phyloP scores from a whole-genome alignment of 345 rosid genomes.

The Pelargonium nanum region DNA sequence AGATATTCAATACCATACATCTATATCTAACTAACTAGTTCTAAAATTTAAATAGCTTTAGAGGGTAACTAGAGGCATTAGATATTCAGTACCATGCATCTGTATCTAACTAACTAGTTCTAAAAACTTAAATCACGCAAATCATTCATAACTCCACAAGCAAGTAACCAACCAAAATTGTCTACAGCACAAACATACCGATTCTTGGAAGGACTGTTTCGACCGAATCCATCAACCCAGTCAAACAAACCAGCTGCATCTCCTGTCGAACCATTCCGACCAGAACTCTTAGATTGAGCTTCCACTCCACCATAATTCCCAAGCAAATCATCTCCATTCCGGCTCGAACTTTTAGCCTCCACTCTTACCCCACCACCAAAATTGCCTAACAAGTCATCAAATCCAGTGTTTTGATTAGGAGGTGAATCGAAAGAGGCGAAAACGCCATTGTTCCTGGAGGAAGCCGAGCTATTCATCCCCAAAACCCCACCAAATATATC shows the following conservation, averaged over 20 bases:
- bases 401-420: slow-evolving; percentile 20
- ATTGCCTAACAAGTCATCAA: slow-evolving; percentile 56
- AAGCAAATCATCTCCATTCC: not conserved
- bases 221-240: slow-evolving; percentile 73
- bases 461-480: slow-evolving; percentile 25
- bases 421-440: slow-evolving; percentile 43
- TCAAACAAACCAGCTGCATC: slow-evolving; percentile 41
- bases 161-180: slow-evolving; percentile 4
- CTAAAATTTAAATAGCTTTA: not conserved
- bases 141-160: not conserved
- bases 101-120: not conserved
- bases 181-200: slow-evolving; percentile 27
- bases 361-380: slow-evolving; percentile 26
- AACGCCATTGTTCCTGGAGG: slow-evolving; percentile 21
- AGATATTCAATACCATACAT: not conserved
- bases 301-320: slow-evolving; percentile 9
- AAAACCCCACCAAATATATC: slow-evolving; percentile 43
- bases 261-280: slow-evolving; percentile 13
- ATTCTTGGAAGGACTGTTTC: slow-evolving; percentile 20
- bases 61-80: not conserved
- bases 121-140: not conserved
- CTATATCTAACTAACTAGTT: not conserved
- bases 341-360: slow-evolving; percentile 17
- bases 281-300: not conserved
- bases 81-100: not conserved